phyloP scores from a whole-genome alignment of 2,329 filamentous ascomycete genomes.

The Aspergillus awamori region DNA sequence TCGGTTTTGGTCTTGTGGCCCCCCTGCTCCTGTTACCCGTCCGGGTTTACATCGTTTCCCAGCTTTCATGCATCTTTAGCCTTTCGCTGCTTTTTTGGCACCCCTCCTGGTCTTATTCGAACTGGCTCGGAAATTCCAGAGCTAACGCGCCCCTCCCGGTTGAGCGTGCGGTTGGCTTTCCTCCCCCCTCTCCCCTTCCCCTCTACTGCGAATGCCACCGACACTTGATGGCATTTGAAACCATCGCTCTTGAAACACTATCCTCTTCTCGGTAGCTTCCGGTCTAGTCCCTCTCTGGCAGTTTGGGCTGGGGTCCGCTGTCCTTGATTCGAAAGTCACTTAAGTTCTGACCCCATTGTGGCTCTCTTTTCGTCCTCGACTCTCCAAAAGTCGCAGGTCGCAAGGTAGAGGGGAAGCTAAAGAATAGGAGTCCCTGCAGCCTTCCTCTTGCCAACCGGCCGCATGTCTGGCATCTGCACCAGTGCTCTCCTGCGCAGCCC shows the following conservation, averaged over 20 bases:
- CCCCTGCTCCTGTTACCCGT: slow-evolving; percentile 21
- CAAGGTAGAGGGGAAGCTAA: slow-evolving; percentile 17
- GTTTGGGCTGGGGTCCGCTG: slow-evolving; percentile 24
- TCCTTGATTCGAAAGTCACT: slow-evolving; percentile 21
- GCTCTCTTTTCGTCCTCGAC: slow-evolving; percentile 19
- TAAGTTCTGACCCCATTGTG: slow-evolving; percentile 19
- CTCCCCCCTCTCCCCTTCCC: slow-evolving; percentile 17
- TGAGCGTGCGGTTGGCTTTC: slow-evolving; percentile 16
- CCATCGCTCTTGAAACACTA: slow-evolving; percentile 29
- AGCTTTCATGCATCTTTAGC: slow-evolving; percentile 24
- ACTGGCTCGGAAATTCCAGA: slow-evolving; percentile 18
- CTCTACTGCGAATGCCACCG: slow-evolving; percentile 17
- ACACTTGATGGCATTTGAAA: slow-evolving; percentile 30
- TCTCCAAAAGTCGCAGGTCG: slow-evolving; percentile 21
- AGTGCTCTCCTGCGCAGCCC: slow-evolving; percentile 25
- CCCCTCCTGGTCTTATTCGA: slow-evolving; percentile 18
- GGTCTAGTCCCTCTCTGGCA: slow-evolving; percentile 23
- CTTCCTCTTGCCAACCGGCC: slow-evolving; percentile 28
- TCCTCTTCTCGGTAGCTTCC: slow-evolving; percentile 25
- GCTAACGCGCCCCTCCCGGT: slow-evolving; percentile 19
- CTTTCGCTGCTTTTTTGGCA: slow-evolving; percentile 12
- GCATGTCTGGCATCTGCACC: slow-evolving; percentile 22
- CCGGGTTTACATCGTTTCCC: slow-evolving; percentile 17
- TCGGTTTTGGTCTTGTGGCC: slow-evolving; percentile 15
- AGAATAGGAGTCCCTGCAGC: slow-evolving; percentile 37